A percentile compares a stretch with the other conserved stretches of the same genome.
Evolutionary conservation across 2,329 filamentous ascomycete species (phyloP).

Genomic region (Cryoendolithus antarcticus): DNA sequence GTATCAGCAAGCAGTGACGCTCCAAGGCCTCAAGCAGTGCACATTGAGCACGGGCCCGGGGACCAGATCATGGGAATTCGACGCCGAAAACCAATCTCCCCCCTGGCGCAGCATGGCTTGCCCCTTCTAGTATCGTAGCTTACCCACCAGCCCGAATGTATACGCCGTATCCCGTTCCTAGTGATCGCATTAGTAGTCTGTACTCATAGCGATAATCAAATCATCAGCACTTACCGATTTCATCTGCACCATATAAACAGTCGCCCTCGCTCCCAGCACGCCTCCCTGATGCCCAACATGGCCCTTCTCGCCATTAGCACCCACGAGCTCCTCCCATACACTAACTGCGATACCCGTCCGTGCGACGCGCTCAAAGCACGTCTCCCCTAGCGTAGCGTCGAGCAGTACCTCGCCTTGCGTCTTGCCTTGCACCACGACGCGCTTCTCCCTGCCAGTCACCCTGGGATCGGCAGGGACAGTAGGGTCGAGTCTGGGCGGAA

Average conservation of each 20-base stretch:
- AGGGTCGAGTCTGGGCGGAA: conserved; percentile 41
- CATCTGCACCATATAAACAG: conserved; percentile 50
- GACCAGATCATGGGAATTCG: too few species aligned
- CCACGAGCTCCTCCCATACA: conserved; percentile 57
- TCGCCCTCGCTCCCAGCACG: conserved; percentile 40
- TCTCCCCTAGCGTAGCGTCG: conserved; percentile 74
- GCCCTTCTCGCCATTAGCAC: conserved; percentile 43
- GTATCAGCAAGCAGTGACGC: too few species aligned
- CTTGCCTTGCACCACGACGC: conserved; percentile 65
- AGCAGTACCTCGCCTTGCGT: conserved; percentile 57
- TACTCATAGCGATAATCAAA: too few species aligned
- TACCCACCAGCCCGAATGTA: conserved; percentile 37
- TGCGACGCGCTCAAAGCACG: conserved; percentile 72
- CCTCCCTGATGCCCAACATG: conserved; percentile 48
- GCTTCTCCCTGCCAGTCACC: conserved; percentile 57
- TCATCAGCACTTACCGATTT: conserved; percentile 22
- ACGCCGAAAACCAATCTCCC: too few species aligned
- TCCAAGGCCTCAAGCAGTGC: too few species aligned
- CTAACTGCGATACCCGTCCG: conserved; percentile 78
- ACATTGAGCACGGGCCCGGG: too few species aligned
- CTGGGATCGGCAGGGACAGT: conserved; percentile 24
- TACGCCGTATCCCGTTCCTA: conserved; percentile 39
- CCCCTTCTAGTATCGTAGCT: conserved; percentile 31
- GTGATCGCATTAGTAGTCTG: too few species aligned
- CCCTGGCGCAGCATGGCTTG: too few species aligned